These are phyloP conservation scores for Scenedesmus sp. DNA, from an alignment of 163 green algal genomes.

Conservation along the genomic window DNA sequence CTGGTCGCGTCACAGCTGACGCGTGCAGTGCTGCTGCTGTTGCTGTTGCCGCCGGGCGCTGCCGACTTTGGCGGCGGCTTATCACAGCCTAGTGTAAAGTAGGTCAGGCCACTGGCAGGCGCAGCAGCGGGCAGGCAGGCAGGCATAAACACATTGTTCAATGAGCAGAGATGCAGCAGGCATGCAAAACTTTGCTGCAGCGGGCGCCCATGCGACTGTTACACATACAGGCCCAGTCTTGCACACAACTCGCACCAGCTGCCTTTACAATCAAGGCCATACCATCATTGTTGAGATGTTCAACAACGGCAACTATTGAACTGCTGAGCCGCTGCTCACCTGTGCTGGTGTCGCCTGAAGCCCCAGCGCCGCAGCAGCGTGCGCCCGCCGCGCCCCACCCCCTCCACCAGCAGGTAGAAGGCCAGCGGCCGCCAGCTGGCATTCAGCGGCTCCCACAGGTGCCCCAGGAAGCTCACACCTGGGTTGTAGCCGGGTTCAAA, in stretches of 20 bases:
- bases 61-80: not conserved
- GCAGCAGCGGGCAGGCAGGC: not conserved
- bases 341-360: slow-evolving; percentile 23
- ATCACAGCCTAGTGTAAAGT: not conserved
- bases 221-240: not conserved
- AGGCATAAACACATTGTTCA: not conserved
- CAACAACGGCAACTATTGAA: too few species aligned
- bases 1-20: not conserved
- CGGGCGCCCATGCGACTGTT: not conserved
- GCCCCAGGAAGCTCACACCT: slow-evolving; percentile 31
- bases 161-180: not conserved
- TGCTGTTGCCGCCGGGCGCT: not conserved
- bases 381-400: not conserved
- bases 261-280: too few species aligned
- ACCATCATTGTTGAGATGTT: not conserved
- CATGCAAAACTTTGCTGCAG: not conserved
- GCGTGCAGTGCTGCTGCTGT: not conserved
- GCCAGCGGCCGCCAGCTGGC: slow-evolving; percentile 23
- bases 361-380: slow-evolving; percentile 8
- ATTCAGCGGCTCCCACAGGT: slow-evolving; percentile 51
- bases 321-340: not conserved
- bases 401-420: slow-evolving; percentile 41
- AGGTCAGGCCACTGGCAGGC: not conserved
- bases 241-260: not conserved
- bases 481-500: slow-evolving; percentile 32